Base-by-base conservation (phyloP, 495 filamentous ascomycete genomes). In the Neurospora sp. region DNA sequence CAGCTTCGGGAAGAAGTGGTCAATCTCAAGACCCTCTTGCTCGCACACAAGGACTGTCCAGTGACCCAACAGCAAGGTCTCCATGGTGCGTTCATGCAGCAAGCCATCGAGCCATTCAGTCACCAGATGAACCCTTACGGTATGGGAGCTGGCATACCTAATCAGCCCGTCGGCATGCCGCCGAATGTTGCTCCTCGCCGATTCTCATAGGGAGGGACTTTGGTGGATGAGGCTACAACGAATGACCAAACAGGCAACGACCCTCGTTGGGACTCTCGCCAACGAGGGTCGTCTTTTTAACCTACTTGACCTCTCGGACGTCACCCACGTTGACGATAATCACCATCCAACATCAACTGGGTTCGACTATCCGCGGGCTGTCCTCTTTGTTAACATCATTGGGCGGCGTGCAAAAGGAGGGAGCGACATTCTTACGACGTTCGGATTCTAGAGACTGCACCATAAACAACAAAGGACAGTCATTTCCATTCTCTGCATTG, bases 31-130 rank as follows among this genome's bases (percentile, higher is more conserved):
- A 97, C 94, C 0, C 85, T 98, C 2, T 84, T 99, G 42, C 86
- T 98, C 7, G 94, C 94, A 3, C 96, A 99, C 81, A 99, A 99
- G 79, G 96, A 99, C 79, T 99, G 96, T 76, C 93, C 96, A 1
- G 91, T 98, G 31, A 92, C 93, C 9, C 93, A 96, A 78, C 88
- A 91, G 37, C 96, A 98, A 80, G 93, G 94, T 12, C 81, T 97
- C 11, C 87, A 88, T 68, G 86, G 88, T 35, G 84, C 91, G 11
- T 89, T 88, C 76, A 90, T 94, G 89, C 87, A 88, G 73, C 82
- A 82, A 70, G 44, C 78, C 14, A 81, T 84, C 77, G 83, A 85
- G 69, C 77, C 83, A 6, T 85, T 83, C 70, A 86, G 91, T 75
- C 84, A 85, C 1, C 88, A 91, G 72, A 87, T 90, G 69, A 91